Conservation (phyloP, 768 basidiomycete genomes). For the Chlorophyllum brunneum region DNA sequence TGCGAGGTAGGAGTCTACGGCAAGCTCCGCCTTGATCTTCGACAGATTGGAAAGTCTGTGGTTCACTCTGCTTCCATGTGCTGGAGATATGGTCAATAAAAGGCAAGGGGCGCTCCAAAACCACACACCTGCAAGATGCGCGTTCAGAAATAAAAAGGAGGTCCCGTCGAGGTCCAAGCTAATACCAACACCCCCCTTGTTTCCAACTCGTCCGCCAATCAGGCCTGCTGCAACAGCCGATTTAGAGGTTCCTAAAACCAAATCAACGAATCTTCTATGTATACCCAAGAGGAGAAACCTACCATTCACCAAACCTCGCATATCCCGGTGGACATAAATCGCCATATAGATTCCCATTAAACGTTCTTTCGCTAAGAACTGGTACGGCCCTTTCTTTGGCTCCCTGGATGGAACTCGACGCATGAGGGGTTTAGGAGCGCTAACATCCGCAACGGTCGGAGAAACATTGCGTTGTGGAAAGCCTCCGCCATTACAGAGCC, state of each 20-base stretch:
- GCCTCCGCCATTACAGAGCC: conserved; percentile 50
- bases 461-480: conserved; percentile 24
- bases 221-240: conserved; percentile 86
- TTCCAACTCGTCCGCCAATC: conserved; percentile 87
- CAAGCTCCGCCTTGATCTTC: conserved; percentile 85
- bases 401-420: conserved; percentile 40
- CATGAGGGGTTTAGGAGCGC: conserved; percentile 38
- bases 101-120: neutral
- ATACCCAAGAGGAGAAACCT: conserved; percentile 6
- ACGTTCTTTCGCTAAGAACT: conserved; percentile 82
- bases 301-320: conserved; percentile 64
- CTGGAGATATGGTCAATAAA: conserved; percentile 29
- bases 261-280: conserved; percentile 11
- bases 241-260: conserved; percentile 59
- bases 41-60: conserved; percentile 81
- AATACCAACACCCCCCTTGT: conserved; percentile 92
- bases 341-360: conserved; percentile 87
- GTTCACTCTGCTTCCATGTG: conserved; percentile 71
- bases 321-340: conserved; percentile 70
- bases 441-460: conserved; percentile 40
- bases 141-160: conserved; percentile 85
- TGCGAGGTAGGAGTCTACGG: conserved; percentile 73
- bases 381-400: conserved; percentile 67
- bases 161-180: conserved; percentile 79
- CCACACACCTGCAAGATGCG: conserved; percentile 76